phyloP scores from a whole-genome alignment of 371 early-diverging fungal species.

The Batkoa obscura region DNA sequence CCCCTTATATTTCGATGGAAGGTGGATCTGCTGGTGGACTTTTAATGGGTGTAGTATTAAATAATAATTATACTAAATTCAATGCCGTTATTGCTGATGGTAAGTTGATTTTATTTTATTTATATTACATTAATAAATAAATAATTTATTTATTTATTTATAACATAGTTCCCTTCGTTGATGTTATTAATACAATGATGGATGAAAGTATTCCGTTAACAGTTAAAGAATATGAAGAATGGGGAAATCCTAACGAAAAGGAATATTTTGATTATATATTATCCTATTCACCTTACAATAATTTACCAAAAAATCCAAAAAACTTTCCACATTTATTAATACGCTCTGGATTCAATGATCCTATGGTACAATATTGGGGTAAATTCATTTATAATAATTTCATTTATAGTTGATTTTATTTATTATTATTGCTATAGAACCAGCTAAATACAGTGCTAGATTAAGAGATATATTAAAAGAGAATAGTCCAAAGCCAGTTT shows the following conservation, averaged over 20 bases:
- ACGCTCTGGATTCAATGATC: slow-evolving; percentile 38
- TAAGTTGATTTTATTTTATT: too few relatives aligned
- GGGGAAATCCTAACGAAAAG: slow-evolving; percentile 23
- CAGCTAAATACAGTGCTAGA: slow-evolving; percentile 36
- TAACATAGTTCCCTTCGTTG: slow-evolving; percentile 29
- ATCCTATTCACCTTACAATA: slow-evolving; percentile 22
- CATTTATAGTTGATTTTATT: too few relatives aligned
- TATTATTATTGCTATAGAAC: too few relatives aligned
- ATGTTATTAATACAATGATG: slow-evolving; percentile 29
- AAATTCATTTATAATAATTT: too few relatives aligned
- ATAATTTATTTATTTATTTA: too few relatives aligned
- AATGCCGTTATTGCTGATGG: slow-evolving; percentile 26
- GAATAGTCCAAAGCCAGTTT: too few relatives aligned
- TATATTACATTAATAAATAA: too few relatives aligned
- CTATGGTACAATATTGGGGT: slow-evolving; percentile 29
- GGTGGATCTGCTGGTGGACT: slow-evolving; percentile 38
- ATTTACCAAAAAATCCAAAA: slow-evolving; percentile 8
- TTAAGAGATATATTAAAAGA: slow-evolving; percentile 15
- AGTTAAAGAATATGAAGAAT: slow-evolving; percentile 27
- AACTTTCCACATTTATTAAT: slow-evolving; percentile 32
- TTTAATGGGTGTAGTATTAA: slow-evolving; percentile 29
- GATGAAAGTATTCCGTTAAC: slow-evolving; percentile 28
- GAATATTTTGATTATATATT: slow-evolving; percentile 21
- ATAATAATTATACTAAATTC: slow-evolving; percentile 32
- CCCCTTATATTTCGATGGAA: slow-evolving; percentile 25